These are phyloP conservation scores for Penicillium decumbens DNA, from an alignment of 2,329 filamentous ascomycete species.

Conservation along the genomic window DNA sequence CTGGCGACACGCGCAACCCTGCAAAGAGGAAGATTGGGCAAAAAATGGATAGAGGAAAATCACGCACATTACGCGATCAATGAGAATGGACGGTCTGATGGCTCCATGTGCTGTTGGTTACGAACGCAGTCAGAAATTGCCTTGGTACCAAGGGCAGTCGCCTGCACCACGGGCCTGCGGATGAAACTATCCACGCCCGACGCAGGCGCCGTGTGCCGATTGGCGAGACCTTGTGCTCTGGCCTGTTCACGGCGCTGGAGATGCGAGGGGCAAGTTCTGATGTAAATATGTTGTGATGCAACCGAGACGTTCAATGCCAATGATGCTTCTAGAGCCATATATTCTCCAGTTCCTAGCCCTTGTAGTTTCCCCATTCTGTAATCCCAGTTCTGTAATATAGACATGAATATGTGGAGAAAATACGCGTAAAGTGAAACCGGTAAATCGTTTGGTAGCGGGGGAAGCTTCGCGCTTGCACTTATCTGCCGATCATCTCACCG, in stretches of 20 bases:
- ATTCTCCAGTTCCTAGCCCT: background rate
- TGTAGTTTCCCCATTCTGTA: no score
- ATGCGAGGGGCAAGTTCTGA: conserved; percentile 28
- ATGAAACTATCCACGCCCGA: conserved; percentile 13
- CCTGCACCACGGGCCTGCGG: conserved; percentile 17
- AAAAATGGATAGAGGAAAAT: conserved; percentile 24
- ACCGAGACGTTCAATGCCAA: conserved; percentile 26
- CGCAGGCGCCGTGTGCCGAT: conserved; percentile 13
- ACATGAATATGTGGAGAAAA: background rate
- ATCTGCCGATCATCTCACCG: conserved; percentile 3
- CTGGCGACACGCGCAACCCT: conserved; percentile 14
- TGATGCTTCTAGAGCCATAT: conserved; percentile 18
- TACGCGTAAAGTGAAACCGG: background rate
- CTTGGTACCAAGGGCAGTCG: conserved; percentile 18
- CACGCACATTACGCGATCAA: conserved; percentile 22
- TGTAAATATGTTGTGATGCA: conserved; percentile 35
- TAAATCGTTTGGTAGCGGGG: conserved; percentile 1
- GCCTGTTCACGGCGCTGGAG: conserved; percentile 7
- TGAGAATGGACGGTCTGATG: conserved; percentile 20
- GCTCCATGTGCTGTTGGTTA: conserved; percentile 17
- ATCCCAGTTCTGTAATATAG: background rate
- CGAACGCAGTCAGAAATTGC: conserved; percentile 21
- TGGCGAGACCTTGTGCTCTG: conserved; percentile 15
- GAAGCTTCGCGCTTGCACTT: conserved; percentile 8
- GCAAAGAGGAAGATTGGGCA: conserved; percentile 12